Base-by-base conservation (phyloP, 352 stramenopile species). In the Phytophthora gonapodyides region DNA sequence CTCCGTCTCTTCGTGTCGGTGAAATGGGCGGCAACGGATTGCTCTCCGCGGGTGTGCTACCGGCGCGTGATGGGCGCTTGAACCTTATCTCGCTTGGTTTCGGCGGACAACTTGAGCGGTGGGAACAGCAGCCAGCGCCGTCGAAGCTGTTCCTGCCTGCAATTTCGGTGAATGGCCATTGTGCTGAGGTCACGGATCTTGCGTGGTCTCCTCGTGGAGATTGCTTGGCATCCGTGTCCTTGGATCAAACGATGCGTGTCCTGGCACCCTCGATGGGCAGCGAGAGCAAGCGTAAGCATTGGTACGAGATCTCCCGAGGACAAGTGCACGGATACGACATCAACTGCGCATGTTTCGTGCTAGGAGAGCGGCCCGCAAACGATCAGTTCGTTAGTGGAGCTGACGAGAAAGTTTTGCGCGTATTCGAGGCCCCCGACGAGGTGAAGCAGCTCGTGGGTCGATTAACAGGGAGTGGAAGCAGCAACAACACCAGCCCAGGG, bases 321-420 rank as follows among this genome's bases (percentile, higher is more conserved):
- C 84, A 92, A 73, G 84, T 94, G 7, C 84, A 94, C 37, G 84
- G 84, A 21, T 92, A 94, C 40, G 82, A 94, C 44, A 71, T 94
- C 57, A 89, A 92, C 58, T 94, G 84, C 24, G 84, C 57, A 4
- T 75, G 71, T 35, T 92, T 94, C 36, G 44, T 90, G 4, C 36
- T 60, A 9, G 51, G 50, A 17, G 10, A 36, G 2, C 38, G 6
- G 15, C 9, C 13, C 40, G 43, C 35, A 73, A 84, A 62, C 17
- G 72, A 85, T 12, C 64, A 75, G 9, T 91, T 91, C 43, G 82
- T 94, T 8, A 89, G 82, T 24, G 84, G 84, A n/a, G 82, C 84
- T 0, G 84, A 92, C 47, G 84, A 94, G 49, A 93, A 94, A 60
- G 90, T 94, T 57, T 49, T 94, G n/a, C 81, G 84, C 3, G 75